Conservation (phyloP, 768 basidiomycete species). For the Rhodotorula paludigena region DNA sequence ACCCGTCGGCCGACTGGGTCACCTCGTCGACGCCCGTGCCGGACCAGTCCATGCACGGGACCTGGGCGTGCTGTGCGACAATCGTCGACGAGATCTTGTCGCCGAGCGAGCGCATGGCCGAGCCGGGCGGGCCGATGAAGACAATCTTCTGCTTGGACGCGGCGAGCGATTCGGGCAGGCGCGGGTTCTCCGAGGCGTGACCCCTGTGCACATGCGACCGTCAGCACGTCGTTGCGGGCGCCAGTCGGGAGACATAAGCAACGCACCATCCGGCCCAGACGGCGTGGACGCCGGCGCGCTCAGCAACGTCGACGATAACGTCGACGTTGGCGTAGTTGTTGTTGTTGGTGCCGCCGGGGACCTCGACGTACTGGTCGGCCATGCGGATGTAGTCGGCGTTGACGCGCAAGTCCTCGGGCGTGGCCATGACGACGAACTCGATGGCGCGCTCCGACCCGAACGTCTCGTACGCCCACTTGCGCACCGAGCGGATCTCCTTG, state of each 20-base stretch:
- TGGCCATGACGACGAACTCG: slow-evolving; percentile 99
- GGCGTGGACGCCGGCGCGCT: slow-evolving; percentile 93
- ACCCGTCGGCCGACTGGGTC: slow-evolving; percentile 72
- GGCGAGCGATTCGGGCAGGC: slow-evolving; percentile 85
- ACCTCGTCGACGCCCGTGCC: slow-evolving; percentile 90
- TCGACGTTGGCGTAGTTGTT: slow-evolving; percentile 99
- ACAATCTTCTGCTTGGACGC: slow-evolving; percentile 93
- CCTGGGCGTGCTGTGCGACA: slow-evolving; percentile 91
- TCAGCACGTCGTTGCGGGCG: not conserved
- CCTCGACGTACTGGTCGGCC: slow-evolving; percentile 98
- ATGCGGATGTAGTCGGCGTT: slow-evolving; percentile 99
- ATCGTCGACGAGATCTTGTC: slow-evolving; percentile 99
- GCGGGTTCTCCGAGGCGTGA: slow-evolving; percentile 97
- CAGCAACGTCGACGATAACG: slow-evolving; percentile 95
- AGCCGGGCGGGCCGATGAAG: slow-evolving; percentile 98
- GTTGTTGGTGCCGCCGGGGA: slow-evolving; percentile 96
- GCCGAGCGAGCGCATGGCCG: slow-evolving; percentile 96
- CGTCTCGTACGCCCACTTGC: slow-evolving; percentile 99
- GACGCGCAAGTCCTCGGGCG: slow-evolving; percentile 71
- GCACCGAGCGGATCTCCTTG: slow-evolving; percentile 96
- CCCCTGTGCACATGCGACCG: slow-evolving; percentile 53
- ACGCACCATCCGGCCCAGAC: slow-evolving; percentile 95
- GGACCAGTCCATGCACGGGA: slow-evolving; percentile 99
- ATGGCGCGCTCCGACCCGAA: slow-evolving; percentile 93
- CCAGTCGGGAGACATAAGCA: not conserved